phyloP scores from a whole-genome alignment of 129 eudicot genomes.

The Flaveria linearis region DNA sequence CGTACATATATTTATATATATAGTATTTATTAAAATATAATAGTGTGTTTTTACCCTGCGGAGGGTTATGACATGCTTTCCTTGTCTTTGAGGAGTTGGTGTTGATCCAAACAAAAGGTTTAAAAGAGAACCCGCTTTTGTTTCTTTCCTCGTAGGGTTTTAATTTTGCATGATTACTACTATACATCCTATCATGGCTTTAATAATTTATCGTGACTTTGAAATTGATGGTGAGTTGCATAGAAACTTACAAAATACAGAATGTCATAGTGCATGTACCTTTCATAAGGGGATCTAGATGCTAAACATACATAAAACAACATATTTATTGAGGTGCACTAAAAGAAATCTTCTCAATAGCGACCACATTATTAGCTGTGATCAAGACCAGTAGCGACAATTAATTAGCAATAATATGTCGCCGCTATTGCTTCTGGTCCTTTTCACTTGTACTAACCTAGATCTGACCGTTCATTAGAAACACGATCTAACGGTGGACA shows the following conservation, averaged over 20 bases:
- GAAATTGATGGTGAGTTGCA: constrained; percentile 28
- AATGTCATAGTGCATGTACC: constrained; percentile 29
- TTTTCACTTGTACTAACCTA: no score
- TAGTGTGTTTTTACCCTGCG: constrained; percentile 22
- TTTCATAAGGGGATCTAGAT: constrained; percentile 19
- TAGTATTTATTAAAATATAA: neutral
- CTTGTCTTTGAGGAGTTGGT: constrained; percentile 11
- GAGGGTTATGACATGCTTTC: constrained; percentile 14
- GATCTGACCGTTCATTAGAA: no score
- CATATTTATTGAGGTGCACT: neutral
- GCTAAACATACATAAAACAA: constrained; percentile 20
- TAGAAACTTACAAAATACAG: constrained; percentile 27
- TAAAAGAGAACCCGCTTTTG: constrained; percentile 31
- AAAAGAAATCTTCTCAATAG: no score
- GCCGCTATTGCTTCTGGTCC: no score
- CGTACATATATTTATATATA: neutral
- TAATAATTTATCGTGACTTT: constrained; percentile 29
- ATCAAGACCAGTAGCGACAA: no score
- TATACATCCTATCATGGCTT: constrained; percentile 9
- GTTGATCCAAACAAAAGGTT: constrained; percentile 7
- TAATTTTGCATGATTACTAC: constrained; percentile 21
- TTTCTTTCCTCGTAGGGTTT: constrained; percentile 24
- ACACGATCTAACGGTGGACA: no score
- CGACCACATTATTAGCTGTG: no score
- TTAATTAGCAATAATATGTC: no score